Evolutionary conservation across 176 grass and related monocot species (phyloP).

Genomic region (Chrysopogon serrulatus): DNA sequence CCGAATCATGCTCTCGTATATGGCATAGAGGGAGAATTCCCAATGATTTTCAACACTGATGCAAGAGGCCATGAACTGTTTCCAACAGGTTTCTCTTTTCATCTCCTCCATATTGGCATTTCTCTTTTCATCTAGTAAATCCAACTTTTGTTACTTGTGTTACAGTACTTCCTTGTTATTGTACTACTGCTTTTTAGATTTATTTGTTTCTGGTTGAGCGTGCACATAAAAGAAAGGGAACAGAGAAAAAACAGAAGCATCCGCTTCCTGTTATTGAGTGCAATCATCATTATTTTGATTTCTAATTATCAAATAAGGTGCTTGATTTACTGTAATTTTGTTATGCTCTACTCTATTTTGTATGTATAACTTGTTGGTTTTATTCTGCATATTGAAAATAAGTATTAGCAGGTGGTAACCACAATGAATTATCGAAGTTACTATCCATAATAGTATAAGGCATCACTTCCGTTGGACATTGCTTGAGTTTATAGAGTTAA

Average conservation of each 20-base stretch:
- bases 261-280: not conserved
- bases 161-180: conserved; percentile 4
- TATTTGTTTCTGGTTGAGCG: not conserved
- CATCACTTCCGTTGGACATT: not conserved
- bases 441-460: not conserved
- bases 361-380: not conserved
- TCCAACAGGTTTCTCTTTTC: conserved; percentile 69
- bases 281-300: conserved; percentile 1
- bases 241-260: not conserved
- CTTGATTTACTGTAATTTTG: not conserved
- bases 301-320: not conserved
- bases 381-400: not conserved
- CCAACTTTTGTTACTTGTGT: not conserved
- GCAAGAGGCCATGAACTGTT: conserved; percentile 80
- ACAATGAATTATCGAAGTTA: not conserved
- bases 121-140: not conserved
- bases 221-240: not conserved
- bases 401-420: conserved; percentile 3
- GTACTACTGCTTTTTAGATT: not conserved
- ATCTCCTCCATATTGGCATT: not conserved
- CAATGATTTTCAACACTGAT: conserved; percentile 86
- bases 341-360: not conserved
- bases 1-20: conserved; percentile 78
- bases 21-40: conserved; percentile 73
- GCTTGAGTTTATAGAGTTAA: not conserved